A percentile compares a stretch with the other conserved stretches of the same genome.
phyloP scores from a whole-genome alignment of 345 rosid species.

The Raphanus raphanistrum region DNA sequence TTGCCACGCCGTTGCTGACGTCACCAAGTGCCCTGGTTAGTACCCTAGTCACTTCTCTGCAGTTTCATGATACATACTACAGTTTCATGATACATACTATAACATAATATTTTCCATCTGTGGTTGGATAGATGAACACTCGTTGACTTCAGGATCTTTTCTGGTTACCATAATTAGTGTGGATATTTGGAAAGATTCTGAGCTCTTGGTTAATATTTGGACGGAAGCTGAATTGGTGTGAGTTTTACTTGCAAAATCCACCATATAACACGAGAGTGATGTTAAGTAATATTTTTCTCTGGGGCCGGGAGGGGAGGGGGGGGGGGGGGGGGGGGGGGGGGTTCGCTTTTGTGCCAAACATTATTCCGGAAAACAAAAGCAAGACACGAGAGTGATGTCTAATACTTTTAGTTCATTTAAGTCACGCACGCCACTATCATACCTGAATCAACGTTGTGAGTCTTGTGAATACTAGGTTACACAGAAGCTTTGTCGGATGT shows the following conservation, averaged over 20 bases:
- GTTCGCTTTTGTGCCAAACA: neutral
- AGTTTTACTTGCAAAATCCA: neutral
- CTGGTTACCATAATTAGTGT: neutral
- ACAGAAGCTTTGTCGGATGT: too few relatives aligned
- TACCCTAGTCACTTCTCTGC: neutral
- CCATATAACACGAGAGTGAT: neutral
- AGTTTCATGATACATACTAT: neutral
- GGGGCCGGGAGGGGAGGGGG: neutral
- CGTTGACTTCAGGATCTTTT: neutral
- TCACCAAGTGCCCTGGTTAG: constrained; percentile 75
- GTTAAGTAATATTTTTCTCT: neutral
- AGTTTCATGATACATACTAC: neutral
- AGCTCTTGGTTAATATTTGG: neutral
- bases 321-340: neutral
- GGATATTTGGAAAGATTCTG: neutral
- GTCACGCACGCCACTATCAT: neutral
- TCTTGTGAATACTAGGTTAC: neutral
- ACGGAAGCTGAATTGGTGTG: neutral
- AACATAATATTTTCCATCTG: neutral
- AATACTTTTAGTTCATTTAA: neutral
- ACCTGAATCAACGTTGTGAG: neutral
- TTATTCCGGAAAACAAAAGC: neutral
- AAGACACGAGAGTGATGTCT: neutral
- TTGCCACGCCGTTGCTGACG: constrained; percentile 64
- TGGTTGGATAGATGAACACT: neutral